A percentile compares a stretch with the other conserved stretches of the same genome.
Conservation (phyloP, 1,284 basidiomycete genomes). For the Lentinula novae-zelandiae region DNA sequence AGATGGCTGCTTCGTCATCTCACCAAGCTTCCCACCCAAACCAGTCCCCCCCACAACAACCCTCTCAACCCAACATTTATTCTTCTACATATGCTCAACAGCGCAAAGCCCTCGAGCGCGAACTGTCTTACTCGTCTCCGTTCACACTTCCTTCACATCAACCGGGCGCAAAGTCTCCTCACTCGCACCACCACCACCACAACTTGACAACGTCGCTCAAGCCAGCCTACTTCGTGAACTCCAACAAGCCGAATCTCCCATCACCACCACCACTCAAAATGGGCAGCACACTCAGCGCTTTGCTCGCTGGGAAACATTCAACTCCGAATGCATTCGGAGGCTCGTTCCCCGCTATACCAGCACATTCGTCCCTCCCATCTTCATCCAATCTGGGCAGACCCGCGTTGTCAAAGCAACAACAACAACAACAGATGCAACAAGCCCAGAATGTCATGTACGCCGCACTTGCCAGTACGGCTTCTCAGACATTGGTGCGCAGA, state of each 20-base stretch:
- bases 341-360: conserved; percentile 3
- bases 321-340: conserved; percentile 14
- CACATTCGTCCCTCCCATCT: background rate
- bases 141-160: conserved; percentile 13
- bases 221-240: conserved; percentile 16
- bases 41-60: conserved; percentile 23
- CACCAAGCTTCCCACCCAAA: conserved; percentile 13
- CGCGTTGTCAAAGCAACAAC: background rate
- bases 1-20: conserved; percentile 52
- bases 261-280: background rate
- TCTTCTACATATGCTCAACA: conserved; percentile 5
- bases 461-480: conserved; percentile 62
- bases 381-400: conserved; percentile 10
- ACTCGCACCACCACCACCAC: background rate
- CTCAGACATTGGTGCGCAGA: conserved; percentile 64
- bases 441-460: conserved; percentile 35
- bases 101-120: conserved; percentile 10
- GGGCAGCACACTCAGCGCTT: conserved; percentile 27
- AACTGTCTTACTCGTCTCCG: conserved; percentile 9
- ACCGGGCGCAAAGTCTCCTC: background rate
- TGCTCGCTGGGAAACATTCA: conserved; percentile 51
- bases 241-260: conserved; percentile 15
- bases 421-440: conserved; percentile 16
- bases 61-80: conserved; percentile 23
- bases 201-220: conserved; percentile 16